Evolutionary conservation across 2,329 filamentous ascomycete genomes (phyloP), one percentile per base, ranked within the genome.

Genomic region (Pseudogymnoascus sp.): DNA sequence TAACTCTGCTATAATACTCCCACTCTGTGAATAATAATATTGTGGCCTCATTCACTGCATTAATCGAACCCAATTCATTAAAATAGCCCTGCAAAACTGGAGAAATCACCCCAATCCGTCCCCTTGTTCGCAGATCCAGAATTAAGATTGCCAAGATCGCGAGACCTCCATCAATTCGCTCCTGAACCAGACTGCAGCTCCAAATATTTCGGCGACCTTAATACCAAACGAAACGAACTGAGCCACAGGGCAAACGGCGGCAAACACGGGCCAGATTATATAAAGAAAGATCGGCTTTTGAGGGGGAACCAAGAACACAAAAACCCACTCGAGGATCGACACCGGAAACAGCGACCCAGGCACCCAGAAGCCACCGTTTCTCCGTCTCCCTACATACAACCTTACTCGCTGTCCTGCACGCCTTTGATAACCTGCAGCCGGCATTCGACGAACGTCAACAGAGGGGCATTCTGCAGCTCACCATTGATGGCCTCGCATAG

Each of bases 401-500:
- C n/a, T 54, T 54, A 54, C 47, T 33, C 11, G 44, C 44, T 54
- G 44, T n/a, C n/a, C 26, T 54, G 26, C 44, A 54, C 26, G 33
- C 26, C 44, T 17, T n/a, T 17, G 29, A 54, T 54, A 54, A 54
- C 17, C 47, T 33, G 47, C 47, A 54, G 47, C 47, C 47, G 33
- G 47, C 47, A 54, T 33, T 29, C 47, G 13, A 50, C 44, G n/a
- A 10, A 54, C 47, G 47, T 54, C 47, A 54, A n/a, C 21, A 33
- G 47, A 54, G 47, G 47, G 47, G 47, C 47, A 54, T 54, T 10
- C 47, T n/a, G 26, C 47, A 21, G 47, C 33, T 33, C 26, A 64
- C 62, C 59, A 63, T 63, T 63, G 54, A 60, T 62, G 37, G 63
- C 60, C 44, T 35, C 40, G 60, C 41, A 36, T 35, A 47, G 39